A percentile compares a stretch with the other conserved stretches of the same genome.
These are phyloP conservation scores for Bolboschoenoplectus hybrid DNA, from an alignment of 202 grass and related monocot species.

Conservation along the genomic window DNA sequence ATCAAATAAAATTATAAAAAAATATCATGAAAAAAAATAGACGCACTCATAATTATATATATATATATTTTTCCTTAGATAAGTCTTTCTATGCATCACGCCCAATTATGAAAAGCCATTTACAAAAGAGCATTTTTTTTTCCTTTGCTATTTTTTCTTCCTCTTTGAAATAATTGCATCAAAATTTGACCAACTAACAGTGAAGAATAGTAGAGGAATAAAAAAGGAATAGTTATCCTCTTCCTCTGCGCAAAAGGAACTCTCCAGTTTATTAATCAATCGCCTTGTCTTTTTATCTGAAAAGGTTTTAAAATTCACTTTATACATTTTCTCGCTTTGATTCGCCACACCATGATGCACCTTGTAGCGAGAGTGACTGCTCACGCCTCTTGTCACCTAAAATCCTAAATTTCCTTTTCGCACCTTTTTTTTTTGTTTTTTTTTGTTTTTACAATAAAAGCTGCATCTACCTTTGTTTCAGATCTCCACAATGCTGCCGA, in stretches of 20 bases:
- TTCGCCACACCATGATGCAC: constrained; percentile 6
- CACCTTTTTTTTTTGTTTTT: neutral
- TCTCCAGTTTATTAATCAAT: neutral
- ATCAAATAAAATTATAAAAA: neutral
- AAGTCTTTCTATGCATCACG: neutral
- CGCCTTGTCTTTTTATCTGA: constrained; percentile 18
- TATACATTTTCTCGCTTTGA: neutral
- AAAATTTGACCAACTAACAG: neutral
- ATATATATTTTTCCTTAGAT: neutral
- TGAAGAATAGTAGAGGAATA: neutral
- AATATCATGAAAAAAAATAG: neutral
- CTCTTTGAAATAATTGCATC: neutral
- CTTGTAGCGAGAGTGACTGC: constrained; percentile 24
- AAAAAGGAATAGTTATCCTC: neutral
- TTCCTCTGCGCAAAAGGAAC: neutral
- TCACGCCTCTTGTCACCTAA: constrained; percentile 43
- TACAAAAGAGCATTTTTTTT: neutral
- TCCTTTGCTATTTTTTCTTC: neutral
- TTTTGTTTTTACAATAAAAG: neutral
- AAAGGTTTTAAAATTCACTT: constrained; percentile 1
- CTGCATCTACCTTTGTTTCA: constrained; percentile 12
- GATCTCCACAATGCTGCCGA: neutral
- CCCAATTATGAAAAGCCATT: neutral
- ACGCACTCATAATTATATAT: neutral
- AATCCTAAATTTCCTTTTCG: constrained; percentile 17